Percentiles rank a stretch among this genome's conserved stretches.
Evolutionary conservation across 495 filamentous ascomycete genomes (phyloP).

Genomic region (Umbilicaria muhlenbergii): DNA sequence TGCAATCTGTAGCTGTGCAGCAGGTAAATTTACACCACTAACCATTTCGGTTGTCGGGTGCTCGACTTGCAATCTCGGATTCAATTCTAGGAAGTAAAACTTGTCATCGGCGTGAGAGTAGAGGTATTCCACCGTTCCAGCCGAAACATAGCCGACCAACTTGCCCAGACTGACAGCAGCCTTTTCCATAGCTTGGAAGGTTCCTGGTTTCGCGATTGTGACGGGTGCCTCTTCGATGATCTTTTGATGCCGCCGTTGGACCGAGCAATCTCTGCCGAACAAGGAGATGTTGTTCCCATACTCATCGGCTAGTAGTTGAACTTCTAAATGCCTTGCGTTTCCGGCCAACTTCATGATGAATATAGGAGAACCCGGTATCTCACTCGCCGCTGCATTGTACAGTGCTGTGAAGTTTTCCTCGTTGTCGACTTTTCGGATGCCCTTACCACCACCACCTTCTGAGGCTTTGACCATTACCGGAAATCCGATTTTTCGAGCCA

Average conservation of each 20-base stretch:
- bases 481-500: slow-evolving; percentile 85
- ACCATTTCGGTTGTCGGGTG: slow-evolving; percentile 99
- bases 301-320: slow-evolving; percentile 93
- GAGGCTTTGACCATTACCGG: slow-evolving; percentile 99
- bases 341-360: slow-evolving; percentile 99
- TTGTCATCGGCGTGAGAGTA: slow-evolving; percentile 97
- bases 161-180: slow-evolving; percentile 86
- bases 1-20: slow-evolving; percentile 93
- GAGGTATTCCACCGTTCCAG: slow-evolving; percentile 96
- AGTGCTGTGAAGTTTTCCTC: slow-evolving; percentile 72
- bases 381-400: slow-evolving; percentile 89
- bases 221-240: slow-evolving; percentile 99
- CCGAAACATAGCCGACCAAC: slow-evolving; percentile 95
- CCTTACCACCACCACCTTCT: slow-evolving; percentile 98
- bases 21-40: slow-evolving; percentile 89
- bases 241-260: slow-evolving; percentile 97
- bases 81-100: slow-evolving; percentile 98
- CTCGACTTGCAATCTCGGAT: slow-evolving; percentile 97
- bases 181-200: slow-evolving; percentile 93
- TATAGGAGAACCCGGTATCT: slow-evolving; percentile 98
- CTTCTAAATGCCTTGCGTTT: slow-evolving; percentile 90
- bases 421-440: slow-evolving; percentile 86
- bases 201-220: slow-evolving; percentile 75
- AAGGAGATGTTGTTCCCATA: slow-evolving; percentile 99
- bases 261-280: slow-evolving; percentile 96